Evolutionary conservation across 768 basidiomycete species (phyloP).

Genomic region (Tricholoma sp.): DNA sequence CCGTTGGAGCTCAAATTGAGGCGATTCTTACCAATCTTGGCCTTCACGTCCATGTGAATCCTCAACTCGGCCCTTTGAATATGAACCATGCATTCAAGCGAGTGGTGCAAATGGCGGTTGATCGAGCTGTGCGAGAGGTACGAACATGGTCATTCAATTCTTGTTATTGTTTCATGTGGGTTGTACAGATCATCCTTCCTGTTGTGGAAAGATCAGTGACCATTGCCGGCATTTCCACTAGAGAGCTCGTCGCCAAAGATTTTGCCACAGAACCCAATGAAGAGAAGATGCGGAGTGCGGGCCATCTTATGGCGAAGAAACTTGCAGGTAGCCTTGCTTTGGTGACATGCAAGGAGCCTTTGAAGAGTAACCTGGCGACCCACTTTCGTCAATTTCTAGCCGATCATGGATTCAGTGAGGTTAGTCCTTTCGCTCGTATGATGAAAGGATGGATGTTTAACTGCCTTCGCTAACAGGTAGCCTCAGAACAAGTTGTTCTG

Average conservation of each 20-base stretch:
- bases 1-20: constrained; percentile 75
- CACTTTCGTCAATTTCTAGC: constrained; percentile 80
- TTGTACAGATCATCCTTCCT: constrained; percentile 79
- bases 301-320: constrained; percentile 95
- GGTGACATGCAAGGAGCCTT: constrained; percentile 96
- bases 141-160: constrained; percentile 10
- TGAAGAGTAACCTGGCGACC: constrained; percentile 85
- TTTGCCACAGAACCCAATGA: constrained; percentile 92
- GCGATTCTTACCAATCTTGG: constrained; percentile 68
- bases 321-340: constrained; percentile 93
- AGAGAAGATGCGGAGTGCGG: constrained; percentile 84
- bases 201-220: constrained; percentile 98
- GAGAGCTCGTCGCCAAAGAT: constrained; percentile 93
- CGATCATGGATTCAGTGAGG: constrained; percentile 90
- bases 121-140: constrained; percentile 93
- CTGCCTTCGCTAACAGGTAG: constrained; percentile 27
- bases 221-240: constrained; percentile 95
- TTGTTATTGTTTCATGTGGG: constrained; percentile 4
- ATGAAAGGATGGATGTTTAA: not conserved
- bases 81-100: constrained; percentile 84
- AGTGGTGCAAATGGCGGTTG: constrained; percentile 85
- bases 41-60: constrained; percentile 69
- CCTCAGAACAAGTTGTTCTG: constrained; percentile 73
- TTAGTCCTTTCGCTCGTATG: constrained; percentile 19
- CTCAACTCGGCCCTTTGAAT: constrained; percentile 69